phyloP scores from a whole-genome alignment of 192 early-diverging fungal species.

The Umbelopsis ramanniana region DNA sequence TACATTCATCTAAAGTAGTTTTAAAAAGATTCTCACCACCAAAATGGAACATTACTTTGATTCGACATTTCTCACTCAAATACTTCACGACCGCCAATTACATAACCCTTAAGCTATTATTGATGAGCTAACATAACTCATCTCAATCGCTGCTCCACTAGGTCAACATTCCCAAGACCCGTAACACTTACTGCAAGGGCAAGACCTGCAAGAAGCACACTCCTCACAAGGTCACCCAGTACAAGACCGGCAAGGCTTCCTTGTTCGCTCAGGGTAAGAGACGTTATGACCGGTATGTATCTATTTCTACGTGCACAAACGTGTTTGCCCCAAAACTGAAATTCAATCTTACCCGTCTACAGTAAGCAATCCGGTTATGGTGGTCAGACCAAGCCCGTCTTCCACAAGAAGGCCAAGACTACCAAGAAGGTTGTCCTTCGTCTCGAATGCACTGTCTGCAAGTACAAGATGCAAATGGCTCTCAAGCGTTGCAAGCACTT shows the following conservation, averaged over 20 bases:
- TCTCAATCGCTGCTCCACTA: constrained; percentile 26
- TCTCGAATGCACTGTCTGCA: constrained; percentile 96
- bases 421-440: constrained; percentile 99
- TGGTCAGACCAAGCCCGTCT: constrained; percentile 99
- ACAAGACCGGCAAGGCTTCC: constrained; percentile 99
- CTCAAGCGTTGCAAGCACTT: constrained; percentile 99
- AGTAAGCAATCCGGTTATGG: constrained; percentile 99
- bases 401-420: constrained; percentile 99
- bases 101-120: neutral
- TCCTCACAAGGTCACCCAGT: constrained; percentile 99
- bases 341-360: neutral
- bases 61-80: no score
- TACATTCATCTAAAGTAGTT: neutral
- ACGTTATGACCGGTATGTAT: constrained; percentile 43
- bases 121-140: neutral
- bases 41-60: no score
- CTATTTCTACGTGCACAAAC: neutral
- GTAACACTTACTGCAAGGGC: constrained; percentile 99
- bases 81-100: no score
- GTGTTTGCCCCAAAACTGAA: neutral
- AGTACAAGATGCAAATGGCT: constrained; percentile 97
- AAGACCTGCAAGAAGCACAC: constrained; percentile 98
- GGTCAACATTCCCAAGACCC: constrained; percentile 99
- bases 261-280: constrained; percentile 96
- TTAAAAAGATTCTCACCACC: neutral